Conservation (phyloP, 129 eudicot species). For the carrot (Daucus carota) region DNA sequence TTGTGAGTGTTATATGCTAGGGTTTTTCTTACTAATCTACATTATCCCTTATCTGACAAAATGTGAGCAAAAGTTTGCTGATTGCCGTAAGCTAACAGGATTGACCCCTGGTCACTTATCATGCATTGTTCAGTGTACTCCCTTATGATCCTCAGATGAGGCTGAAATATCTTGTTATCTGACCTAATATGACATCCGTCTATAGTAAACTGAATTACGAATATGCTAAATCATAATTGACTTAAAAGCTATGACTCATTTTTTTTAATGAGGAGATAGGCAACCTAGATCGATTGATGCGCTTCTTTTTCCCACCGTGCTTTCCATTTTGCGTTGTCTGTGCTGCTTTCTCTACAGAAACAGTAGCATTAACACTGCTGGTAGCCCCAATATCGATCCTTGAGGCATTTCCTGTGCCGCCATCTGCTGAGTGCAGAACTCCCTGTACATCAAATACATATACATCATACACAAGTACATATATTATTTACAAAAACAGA, state of each 20-base stretch:
- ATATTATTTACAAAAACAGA: not conserved
- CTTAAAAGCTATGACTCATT: not conserved
- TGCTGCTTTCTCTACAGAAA: conserved; percentile 17
- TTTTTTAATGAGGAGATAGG: conserved; percentile 1
- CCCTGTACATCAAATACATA: conserved; percentile 29
- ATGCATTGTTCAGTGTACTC: not conserved
- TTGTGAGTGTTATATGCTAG: not conserved
- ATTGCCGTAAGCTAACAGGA: not conserved
- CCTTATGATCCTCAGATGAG: not conserved
- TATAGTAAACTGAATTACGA: no score
- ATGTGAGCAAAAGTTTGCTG: not conserved
- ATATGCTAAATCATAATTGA: not conserved
- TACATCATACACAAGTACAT: not conserved
- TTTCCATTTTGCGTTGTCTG: conserved; percentile 20
- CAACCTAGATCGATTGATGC: conserved; percentile 33
- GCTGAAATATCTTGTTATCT: not conserved
- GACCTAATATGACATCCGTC: not conserved
- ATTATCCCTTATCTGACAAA: not conserved
- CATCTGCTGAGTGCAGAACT: conserved; percentile 39
- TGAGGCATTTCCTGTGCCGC: conserved; percentile 31
- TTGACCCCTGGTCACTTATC: not conserved
- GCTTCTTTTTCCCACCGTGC: conserved; percentile 26
- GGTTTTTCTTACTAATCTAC: not conserved
- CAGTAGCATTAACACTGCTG: conserved; percentile 23
- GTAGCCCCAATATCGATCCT: conserved; percentile 35